Percentiles rank a stretch among this genome's conserved stretches.
These are phyloP conservation scores for Pilaira anomala DNA, from an alignment of 192 early-diverging fungal genomes.

Conservation along the genomic window DNA sequence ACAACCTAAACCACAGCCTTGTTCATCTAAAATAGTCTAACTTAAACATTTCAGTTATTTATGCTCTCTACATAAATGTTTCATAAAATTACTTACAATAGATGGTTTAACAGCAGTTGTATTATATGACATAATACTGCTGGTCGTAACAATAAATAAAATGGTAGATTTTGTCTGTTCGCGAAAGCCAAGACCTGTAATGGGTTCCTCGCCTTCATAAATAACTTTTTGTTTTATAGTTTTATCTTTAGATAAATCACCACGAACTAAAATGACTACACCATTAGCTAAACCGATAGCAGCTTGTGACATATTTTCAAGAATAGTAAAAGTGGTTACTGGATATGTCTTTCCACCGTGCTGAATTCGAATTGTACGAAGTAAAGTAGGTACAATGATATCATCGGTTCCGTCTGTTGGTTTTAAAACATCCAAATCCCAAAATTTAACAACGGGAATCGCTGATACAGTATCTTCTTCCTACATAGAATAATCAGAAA, in stretches of 20 bases:
- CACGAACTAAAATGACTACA: constrained; percentile 77
- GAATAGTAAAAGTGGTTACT: constrained; percentile 67
- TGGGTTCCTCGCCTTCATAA: constrained; percentile 77
- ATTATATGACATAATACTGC: constrained; percentile 57
- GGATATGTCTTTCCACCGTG: constrained; percentile 64
- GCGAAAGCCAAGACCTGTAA: constrained; percentile 81
- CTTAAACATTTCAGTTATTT: neutral
- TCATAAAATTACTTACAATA: constrained; percentile 4
- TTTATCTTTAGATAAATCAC: constrained; percentile 76
- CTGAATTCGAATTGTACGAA: constrained; percentile 65
- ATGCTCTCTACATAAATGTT: neutral
- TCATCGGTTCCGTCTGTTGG: constrained; percentile 32
- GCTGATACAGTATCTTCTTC: constrained; percentile 43
- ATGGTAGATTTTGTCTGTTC: constrained; percentile 60
- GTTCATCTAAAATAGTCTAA: constrained; percentile 69
- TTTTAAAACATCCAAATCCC: constrained; percentile 65
- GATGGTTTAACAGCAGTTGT: constrained; percentile 44
- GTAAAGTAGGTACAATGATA: constrained; percentile 51
- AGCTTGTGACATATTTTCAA: constrained; percentile 80
- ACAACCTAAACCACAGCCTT: constrained; percentile 77
- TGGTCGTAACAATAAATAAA: constrained; percentile 70
- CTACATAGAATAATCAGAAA: constrained; percentile 21
- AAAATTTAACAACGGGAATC: constrained; percentile 69
- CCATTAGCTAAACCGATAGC: constrained; percentile 94
- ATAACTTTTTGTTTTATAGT: constrained; percentile 78